Evolutionary conservation across 192 early-diverging fungal genomes (phyloP).

Genomic region (Backusella mclennaniae): DNA sequence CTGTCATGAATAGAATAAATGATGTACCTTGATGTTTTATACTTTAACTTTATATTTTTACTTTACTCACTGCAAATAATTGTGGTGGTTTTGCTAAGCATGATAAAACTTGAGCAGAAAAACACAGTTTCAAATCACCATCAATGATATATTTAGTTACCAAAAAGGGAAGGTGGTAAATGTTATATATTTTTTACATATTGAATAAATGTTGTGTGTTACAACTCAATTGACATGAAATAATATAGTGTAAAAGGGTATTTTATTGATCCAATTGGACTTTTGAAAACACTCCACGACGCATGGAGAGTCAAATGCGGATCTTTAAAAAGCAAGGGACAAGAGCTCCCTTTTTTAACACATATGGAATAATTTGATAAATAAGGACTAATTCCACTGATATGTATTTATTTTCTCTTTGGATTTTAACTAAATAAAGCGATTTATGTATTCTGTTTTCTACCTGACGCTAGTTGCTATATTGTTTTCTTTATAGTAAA

Average conservation of each 20-base stretch:
- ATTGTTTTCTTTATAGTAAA: not conserved
- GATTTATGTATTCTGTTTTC: not conserved
- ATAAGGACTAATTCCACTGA: not conserved
- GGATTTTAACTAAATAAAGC: not conserved
- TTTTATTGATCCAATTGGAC: not conserved
- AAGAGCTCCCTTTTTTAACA: not conserved
- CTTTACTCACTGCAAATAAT: no score
- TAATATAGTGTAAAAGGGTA: not conserved
- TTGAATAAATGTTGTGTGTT: not conserved
- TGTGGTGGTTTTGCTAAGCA: no score
- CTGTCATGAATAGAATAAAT: not conserved
- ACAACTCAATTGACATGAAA: not conserved
- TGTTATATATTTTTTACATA: not conserved
- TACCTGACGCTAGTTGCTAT: not conserved
- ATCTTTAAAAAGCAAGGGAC: not conserved
- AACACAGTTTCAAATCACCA: no score
- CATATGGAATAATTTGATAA: not conserved
- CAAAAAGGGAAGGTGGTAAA: no score
- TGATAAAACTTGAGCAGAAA: no score
- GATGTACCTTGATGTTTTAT: not conserved
- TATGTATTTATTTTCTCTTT: not conserved
- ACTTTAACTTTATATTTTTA: not conserved
- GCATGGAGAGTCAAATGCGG: not conserved
- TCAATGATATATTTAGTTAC: no score
- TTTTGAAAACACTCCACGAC: not conserved